Evolutionary conservation across 164 flowering plant genomes (phyloP).

Genomic region (Euptelea pleiosperma): DNA sequence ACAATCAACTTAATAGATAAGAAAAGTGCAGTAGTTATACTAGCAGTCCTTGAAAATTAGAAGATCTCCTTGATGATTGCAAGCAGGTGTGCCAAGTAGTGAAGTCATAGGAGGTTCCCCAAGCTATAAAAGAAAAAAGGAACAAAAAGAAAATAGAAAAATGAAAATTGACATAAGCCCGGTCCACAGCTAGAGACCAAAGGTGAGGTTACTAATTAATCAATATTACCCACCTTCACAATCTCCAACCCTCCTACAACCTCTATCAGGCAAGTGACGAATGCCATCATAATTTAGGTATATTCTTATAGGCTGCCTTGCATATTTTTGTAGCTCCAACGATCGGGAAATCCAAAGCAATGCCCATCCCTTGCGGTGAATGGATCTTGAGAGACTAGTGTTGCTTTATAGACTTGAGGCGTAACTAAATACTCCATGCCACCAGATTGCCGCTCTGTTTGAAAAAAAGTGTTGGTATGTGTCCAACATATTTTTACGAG

Average conservation of each 20-base stretch:
- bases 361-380: constrained; percentile 46
- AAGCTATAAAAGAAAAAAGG: too few species aligned
- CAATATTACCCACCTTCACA: too few species aligned
- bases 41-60: too few species aligned
- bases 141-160: constrained; percentile 4
- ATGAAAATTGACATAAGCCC: constrained; percentile 5
- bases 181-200: not conserved
- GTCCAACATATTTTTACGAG: too few species aligned
- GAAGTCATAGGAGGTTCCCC: too few species aligned
- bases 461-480: too few species aligned
- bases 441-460: too few species aligned
- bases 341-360: constrained; percentile 39
- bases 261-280: constrained; percentile 75
- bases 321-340: constrained; percentile 24
- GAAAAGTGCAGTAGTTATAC: too few species aligned
- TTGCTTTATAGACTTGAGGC: constrained; percentile 61
- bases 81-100: too few species aligned
- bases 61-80: too few species aligned
- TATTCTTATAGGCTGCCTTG: constrained; percentile 62
- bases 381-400: constrained; percentile 26
- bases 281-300: constrained; percentile 82
- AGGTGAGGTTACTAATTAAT: not conserved
- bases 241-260: constrained; percentile 61
- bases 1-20: too few species aligned
- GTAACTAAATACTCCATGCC: too few species aligned